These are phyloP conservation scores for Silene noctiflora DNA, from an alignment of 179 eudicot species.

Conservation along the genomic window DNA sequence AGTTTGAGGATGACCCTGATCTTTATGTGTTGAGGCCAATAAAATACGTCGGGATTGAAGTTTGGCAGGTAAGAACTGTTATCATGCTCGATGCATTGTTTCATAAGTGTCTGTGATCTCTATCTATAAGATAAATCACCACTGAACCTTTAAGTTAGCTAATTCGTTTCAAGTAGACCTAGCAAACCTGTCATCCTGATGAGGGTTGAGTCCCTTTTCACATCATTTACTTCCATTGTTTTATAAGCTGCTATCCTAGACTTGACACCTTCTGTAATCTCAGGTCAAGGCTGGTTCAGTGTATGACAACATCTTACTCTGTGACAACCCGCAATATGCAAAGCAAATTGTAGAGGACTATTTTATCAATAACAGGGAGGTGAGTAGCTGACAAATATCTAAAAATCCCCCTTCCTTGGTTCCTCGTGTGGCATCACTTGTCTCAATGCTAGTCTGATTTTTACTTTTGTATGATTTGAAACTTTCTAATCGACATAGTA, in stretches of 20 bases:
- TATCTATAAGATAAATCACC: background rate
- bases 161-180: background rate
- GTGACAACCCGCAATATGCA: conserved; percentile 75
- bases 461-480: no score
- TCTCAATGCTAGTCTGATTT: background rate
- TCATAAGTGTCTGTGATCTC: background rate
- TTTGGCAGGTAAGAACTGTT: conserved; percentile 64
- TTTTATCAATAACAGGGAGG: conserved; percentile 51
- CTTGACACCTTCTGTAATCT: conserved; percentile 11
- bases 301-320: conserved; percentile 61
- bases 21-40: conserved; percentile 64
- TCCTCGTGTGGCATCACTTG: background rate
- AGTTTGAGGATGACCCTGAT: conserved; percentile 83
- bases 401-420: background rate
- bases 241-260: background rate
- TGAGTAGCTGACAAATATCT: conserved; percentile 17
- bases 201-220: background rate
- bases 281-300: conserved; percentile 86
- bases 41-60: conserved; percentile 76
- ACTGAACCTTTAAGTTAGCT: background rate
- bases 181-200: background rate
- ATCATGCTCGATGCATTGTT: background rate
- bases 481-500: no score
- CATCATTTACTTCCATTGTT: background rate
- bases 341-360: conserved; percentile 55